Percentiles rank a stretch among this genome's conserved stretches.
phyloP scores from a whole-genome alignment of 495 filamentous ascomycete species.

The Hypomontagnella monticulosa region DNA sequence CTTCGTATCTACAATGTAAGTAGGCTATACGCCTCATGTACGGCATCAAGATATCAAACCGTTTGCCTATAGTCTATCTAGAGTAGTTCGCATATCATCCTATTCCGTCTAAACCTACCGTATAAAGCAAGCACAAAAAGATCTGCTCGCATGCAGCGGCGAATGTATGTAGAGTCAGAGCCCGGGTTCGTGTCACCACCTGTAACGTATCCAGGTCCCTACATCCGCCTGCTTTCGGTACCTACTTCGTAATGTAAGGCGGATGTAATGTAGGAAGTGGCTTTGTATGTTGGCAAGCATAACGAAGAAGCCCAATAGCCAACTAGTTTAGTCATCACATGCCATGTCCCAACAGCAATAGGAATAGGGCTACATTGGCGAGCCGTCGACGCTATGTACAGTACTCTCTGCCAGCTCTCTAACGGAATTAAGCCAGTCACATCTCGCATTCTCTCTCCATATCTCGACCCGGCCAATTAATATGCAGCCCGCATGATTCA shows the following conservation, averaged over 20 bases:
- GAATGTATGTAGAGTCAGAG: conserved; percentile 12
- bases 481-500: conserved; percentile 39
- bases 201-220: conserved; percentile 29
- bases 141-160: conserved; percentile 23
- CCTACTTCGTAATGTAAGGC: not conserved
- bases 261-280: conserved; percentile 2
- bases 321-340: conserved; percentile 34
- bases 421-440: conserved; percentile 15
- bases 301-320: too few relatives aligned
- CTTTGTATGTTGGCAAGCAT: conserved; percentile 4
- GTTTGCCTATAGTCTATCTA: not conserved
- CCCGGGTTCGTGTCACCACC: conserved; percentile 27
- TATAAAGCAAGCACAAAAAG: conserved; percentile 4
- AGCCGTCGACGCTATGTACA: not conserved
- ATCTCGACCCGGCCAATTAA: conserved; percentile 15
- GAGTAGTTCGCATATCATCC: conserved; percentile 9
- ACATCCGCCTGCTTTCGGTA: not conserved
- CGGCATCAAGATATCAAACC: not conserved
- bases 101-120: conserved; percentile 8
- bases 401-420: not conserved
- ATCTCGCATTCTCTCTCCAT: conserved; percentile 33
- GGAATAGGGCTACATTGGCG: too few relatives aligned
- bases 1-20: not conserved
- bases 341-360: not conserved
- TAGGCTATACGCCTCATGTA: not conserved